phyloP scores from a whole-genome alignment of 768 basidiomycete species.

The Candolleomyces eurysporus region DNA sequence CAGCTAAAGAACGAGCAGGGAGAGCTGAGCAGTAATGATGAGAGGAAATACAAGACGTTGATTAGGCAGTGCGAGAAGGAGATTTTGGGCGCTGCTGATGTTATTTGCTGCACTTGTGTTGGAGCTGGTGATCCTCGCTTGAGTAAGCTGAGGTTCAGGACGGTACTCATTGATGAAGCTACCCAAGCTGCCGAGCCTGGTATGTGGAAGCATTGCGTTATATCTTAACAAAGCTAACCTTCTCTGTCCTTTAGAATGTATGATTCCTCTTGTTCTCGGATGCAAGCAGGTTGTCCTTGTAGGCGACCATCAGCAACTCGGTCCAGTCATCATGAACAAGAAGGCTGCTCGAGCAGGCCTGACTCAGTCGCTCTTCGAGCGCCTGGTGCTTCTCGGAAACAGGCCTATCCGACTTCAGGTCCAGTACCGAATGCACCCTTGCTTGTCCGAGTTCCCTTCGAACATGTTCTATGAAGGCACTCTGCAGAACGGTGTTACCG shows the following conservation, averaged over 20 bases:
- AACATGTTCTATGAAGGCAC: slow-evolving; percentile 99
- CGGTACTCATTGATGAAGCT: slow-evolving; percentile 97
- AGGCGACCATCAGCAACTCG: slow-evolving; percentile 96
- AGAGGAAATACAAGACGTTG: slow-evolving; percentile 95
- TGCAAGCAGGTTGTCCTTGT: slow-evolving; percentile 99
- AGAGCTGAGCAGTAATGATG: slow-evolving; percentile 93
- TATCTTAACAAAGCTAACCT: too few species aligned
- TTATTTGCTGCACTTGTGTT: slow-evolving; percentile 98
- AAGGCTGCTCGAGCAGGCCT: slow-evolving; percentile 98
- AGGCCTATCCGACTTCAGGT: slow-evolving; percentile 98
- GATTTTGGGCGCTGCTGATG: slow-evolving; percentile 91
- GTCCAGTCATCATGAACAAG: slow-evolving; percentile 99
- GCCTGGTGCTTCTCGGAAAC: slow-evolving; percentile 92
- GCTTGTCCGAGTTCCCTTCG: slow-evolving; percentile 97
- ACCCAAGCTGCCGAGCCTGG: slow-evolving; percentile 98
- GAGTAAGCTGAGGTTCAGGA: slow-evolving; percentile 97
- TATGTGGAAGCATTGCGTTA: slow-evolving; percentile 26
- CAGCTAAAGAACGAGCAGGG: slow-evolving; percentile 98
- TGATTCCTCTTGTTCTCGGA: slow-evolving; percentile 97
- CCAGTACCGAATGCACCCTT: slow-evolving; percentile 99
- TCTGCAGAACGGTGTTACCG: slow-evolving; percentile 97
- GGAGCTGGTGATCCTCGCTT: slow-evolving; percentile 96
- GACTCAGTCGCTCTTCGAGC: slow-evolving; percentile 97
- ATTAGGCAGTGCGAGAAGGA: slow-evolving; percentile 97
- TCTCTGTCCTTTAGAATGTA: slow-evolving; percentile 67